phyloP scores from a whole-genome alignment of 2,329 filamentous ascomycete species.

The Penicillium frequentans region DNA sequence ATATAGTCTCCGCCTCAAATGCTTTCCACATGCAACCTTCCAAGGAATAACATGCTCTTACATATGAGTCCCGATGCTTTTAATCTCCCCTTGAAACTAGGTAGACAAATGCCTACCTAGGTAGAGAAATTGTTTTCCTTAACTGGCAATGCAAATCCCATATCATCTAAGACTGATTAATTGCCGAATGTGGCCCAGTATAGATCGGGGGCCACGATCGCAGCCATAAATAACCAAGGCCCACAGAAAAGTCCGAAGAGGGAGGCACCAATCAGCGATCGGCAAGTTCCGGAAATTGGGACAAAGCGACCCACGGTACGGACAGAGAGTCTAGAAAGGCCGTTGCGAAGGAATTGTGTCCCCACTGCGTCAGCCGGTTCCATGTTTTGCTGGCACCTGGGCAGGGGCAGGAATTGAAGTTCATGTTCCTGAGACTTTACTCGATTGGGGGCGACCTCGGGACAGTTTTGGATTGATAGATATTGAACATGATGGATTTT shows the following conservation, averaged over 20 bases:
- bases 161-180: not conserved
- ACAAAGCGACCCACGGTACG: conserved; percentile 17
- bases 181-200: not conserved
- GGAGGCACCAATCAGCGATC: not conserved
- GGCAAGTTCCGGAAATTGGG: not conserved
- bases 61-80: no score
- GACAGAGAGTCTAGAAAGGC: conserved; percentile 23
- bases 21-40: no score
- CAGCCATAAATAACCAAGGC: no score
- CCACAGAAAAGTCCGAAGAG: not conserved
- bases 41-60: no score
- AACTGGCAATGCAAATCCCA: no score
- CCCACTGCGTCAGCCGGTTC: conserved; percentile 22
- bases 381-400: conserved; percentile 4
- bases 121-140: no score
- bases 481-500: no score
- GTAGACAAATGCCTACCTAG: no score
- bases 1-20: no score
- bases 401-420: not conserved
- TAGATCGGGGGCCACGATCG: not conserved
- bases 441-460: not conserved
- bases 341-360: conserved; percentile 15
- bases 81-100: no score
- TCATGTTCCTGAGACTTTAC: conserved; percentile 11
- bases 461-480: not conserved